A percentile compares a stretch with the other conserved stretches of the same genome.
Evolutionary conservation across 208 protist species (phyloP).

Genomic region (Crithidia acanthocephali): DNA sequence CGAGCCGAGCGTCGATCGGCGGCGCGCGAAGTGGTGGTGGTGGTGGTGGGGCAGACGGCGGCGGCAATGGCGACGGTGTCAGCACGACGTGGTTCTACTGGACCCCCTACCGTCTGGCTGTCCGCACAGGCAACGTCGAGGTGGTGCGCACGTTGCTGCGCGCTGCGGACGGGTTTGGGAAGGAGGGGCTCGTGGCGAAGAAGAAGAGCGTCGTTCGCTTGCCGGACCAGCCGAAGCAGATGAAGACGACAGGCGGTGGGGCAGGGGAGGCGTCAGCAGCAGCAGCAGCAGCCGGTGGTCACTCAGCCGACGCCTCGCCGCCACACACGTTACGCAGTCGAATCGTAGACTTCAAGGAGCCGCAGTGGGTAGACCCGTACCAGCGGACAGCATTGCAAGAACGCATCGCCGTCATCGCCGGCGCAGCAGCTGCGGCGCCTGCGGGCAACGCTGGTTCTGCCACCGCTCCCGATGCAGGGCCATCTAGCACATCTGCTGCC

Average conservation of each 20-base stretch:
- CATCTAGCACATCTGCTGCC: background rate
- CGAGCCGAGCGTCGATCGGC: background rate
- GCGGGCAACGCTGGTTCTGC: background rate
- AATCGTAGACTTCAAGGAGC: slow-evolving; percentile 70
- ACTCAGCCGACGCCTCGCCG: too few species aligned
- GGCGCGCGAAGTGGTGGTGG: background rate
- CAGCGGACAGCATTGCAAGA: slow-evolving; percentile 75
- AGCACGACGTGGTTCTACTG: slow-evolving; percentile 37
- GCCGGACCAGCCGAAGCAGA: background rate
- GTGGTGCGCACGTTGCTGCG: slow-evolving; percentile 26
- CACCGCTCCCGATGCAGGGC: too few species aligned
- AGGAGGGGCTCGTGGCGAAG: background rate
- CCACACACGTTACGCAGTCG: background rate
- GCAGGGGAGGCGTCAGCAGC: background rate
- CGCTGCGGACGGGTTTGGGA: background rate
- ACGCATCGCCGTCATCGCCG: slow-evolving; percentile 31
- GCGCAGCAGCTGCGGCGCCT: background rate
- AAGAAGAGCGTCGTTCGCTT: background rate
- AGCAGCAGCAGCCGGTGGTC: too few species aligned
- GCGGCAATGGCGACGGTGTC: background rate
- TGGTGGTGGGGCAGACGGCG: background rate
- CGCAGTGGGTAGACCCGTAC: slow-evolving; percentile 44
- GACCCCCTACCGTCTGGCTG: slow-evolving; percentile 60
- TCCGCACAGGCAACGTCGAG: slow-evolving; percentile 36
- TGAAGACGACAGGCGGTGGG: background rate